Conservation (phyloP, 2,329 filamentous ascomycete species). For the Colletotrichum scovillei region DNA sequence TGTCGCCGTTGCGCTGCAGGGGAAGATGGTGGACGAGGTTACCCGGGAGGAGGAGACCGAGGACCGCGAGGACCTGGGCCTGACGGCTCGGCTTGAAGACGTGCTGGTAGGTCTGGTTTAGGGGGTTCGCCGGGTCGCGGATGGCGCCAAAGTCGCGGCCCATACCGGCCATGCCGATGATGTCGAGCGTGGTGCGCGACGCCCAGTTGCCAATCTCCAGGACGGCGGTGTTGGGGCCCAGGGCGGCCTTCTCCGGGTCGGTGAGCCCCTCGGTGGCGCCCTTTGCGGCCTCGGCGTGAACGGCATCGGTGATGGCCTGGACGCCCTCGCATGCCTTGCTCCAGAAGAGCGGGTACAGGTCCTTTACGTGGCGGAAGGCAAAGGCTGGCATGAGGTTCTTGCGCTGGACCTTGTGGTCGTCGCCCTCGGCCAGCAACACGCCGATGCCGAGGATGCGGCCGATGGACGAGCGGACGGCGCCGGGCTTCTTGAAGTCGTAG, state of each 20-base stretch:
- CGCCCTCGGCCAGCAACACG: constrained; percentile 86
- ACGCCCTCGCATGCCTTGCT: constrained; percentile 77
- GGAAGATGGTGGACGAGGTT: constrained; percentile 74
- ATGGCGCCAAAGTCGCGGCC: constrained; percentile 78
- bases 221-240: constrained; percentile 48
- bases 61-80: constrained; percentile 66
- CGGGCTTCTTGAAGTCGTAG: constrained; percentile 77
- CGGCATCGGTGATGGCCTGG: constrained; percentile 65
- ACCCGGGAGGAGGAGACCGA: constrained; percentile 71
- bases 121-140: constrained; percentile 66
- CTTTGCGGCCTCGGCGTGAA: constrained; percentile 43
- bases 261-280: constrained; percentile 41
- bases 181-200: constrained; percentile 77
- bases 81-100: constrained; percentile 65
- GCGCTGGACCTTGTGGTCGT: constrained; percentile 85
- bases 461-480: constrained; percentile 63
- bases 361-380: constrained; percentile 85
- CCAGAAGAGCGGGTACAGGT: constrained; percentile 89
- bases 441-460: constrained; percentile 76
- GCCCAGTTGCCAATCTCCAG: constrained; percentile 70
- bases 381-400: constrained; percentile 87
- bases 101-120: constrained; percentile 67
- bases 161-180: constrained; percentile 79
- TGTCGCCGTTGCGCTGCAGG: constrained; percentile 74
- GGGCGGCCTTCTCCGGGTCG: constrained; percentile 40